phyloP scores from a whole-genome alignment of 179 eudicot genomes.

The Nepenthes alata region DNA sequence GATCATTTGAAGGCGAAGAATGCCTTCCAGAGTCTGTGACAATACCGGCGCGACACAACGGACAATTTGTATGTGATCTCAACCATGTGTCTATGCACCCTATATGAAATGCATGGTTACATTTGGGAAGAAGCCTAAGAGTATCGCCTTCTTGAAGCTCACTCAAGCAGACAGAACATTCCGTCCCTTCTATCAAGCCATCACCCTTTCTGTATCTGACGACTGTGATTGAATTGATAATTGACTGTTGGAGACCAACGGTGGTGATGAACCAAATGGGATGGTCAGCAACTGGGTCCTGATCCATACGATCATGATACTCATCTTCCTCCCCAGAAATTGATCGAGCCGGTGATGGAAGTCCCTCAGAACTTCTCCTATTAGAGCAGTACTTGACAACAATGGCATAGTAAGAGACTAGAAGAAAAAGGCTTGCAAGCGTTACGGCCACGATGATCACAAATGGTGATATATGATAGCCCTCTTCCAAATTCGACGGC shows the following conservation, averaged over 20 bases:
- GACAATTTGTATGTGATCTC: constrained; percentile 26
- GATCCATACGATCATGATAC: background rate
- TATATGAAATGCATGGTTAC: constrained; percentile 31
- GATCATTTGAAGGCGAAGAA: constrained; percentile 10
- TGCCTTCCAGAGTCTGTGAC: constrained; percentile 12
- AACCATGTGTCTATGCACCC: constrained; percentile 31
- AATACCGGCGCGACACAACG: constrained; percentile 22
- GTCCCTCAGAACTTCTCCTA: constrained; percentile 6
- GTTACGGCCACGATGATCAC: constrained; percentile 13
- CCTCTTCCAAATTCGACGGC: constrained; percentile 1
- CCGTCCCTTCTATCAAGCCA: constrained; percentile 17
- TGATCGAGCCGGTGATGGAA: background rate
- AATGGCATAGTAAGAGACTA: constrained; percentile 18
- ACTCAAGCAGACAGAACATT: constrained; percentile 25
- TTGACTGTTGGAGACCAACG: constrained; percentile 15
- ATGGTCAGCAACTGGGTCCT: constrained; percentile 14
- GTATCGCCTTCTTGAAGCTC: constrained; percentile 22
- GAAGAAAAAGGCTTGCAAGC: constrained; percentile 16
- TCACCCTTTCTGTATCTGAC: constrained; percentile 15
- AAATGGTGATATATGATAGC: constrained; percentile 14
- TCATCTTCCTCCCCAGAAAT: background rate
- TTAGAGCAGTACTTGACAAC: constrained; percentile 17
- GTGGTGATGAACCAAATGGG: constrained; percentile 27
- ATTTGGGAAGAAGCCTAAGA: constrained; percentile 26
- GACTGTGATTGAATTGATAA: constrained; percentile 18